A percentile compares a stretch with the other conserved stretches of the same genome.
Conservation (phyloP, 768 basidiomycete genomes). For the Mycena amicta region DNA sequence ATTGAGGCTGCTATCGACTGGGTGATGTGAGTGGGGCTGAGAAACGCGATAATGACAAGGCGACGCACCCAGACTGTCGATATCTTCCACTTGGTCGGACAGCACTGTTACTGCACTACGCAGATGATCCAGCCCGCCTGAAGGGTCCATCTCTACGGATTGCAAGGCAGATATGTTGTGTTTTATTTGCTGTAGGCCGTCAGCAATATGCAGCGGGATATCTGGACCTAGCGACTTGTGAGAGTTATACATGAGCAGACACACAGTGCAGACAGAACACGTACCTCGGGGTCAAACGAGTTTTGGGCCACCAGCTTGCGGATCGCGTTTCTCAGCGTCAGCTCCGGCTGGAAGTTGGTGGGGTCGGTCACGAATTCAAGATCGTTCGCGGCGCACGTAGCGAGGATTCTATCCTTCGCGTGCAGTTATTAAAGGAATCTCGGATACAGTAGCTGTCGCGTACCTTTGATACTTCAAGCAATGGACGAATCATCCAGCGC, state of each 20-base stretch:
- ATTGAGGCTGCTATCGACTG: constrained; percentile 47
- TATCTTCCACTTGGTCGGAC: constrained; percentile 35
- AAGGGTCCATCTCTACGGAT: constrained; percentile 34
- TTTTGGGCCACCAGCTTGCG: constrained; percentile 46
- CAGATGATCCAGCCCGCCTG: constrained; percentile 38
- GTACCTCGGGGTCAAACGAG: constrained; percentile 20
- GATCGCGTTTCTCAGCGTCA: constrained; percentile 75
- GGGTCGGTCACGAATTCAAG: constrained; percentile 66
- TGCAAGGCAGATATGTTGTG: constrained; percentile 31
- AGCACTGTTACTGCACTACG: constrained; percentile 40
- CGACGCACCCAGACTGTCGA: constrained; percentile 53
- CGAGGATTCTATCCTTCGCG: constrained; percentile 82
- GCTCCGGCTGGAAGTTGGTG: constrained; percentile 73
- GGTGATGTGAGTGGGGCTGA: too few species aligned
- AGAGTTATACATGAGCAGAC: not conserved
- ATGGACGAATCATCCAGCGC: constrained; percentile 71
- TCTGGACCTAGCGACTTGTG: not conserved
- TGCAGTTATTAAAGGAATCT: too few species aligned
- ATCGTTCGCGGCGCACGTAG: constrained; percentile 67
- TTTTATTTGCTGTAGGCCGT: constrained; percentile 37
- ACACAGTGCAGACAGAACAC: constrained; percentile 10
- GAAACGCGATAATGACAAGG: too few species aligned
- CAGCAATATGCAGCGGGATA: constrained; percentile 34
- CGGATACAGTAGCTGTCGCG: too few species aligned
- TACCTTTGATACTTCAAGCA: constrained; percentile 73